These are phyloP conservation scores for Ascochyta koolunga DNA, from an alignment of 2,329 filamentous ascomycete species.

Conservation along the genomic window DNA sequence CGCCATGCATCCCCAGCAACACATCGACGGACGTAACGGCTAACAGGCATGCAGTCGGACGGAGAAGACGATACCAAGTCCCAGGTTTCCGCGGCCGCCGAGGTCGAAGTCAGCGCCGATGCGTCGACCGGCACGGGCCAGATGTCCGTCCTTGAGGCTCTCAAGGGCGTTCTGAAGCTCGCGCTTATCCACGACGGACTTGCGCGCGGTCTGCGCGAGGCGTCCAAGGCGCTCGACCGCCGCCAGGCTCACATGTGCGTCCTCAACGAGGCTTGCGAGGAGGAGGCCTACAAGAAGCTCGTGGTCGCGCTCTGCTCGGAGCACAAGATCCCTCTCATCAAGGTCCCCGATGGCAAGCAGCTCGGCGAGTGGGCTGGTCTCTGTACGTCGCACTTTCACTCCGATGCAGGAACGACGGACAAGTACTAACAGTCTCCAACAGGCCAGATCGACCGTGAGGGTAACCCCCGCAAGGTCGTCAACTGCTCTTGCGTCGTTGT, in stretches of 20 bases:
- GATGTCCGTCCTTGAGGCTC: conserved; percentile 97
- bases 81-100: conserved; percentile 76
- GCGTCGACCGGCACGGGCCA: conserved; percentile 77
- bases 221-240: conserved; percentile 97
- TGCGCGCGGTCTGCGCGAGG: conserved; percentile 96
- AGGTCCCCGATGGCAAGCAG: conserved; percentile 99
- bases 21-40: conserved; percentile 23
- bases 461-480: conserved; percentile 99
- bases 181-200: conserved; percentile 99
- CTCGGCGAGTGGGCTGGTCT: conserved; percentile 99
- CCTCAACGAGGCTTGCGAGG: conserved; percentile 99
- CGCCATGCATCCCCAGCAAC: conserved; percentile 3
- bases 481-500: conserved; percentile 99
- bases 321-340: conserved; percentile 99
- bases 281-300: conserved; percentile 99
- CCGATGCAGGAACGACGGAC: neutral
- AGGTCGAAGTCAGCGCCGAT: conserved; percentile 96
- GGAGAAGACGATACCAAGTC: conserved; percentile 99
- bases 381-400: conserved; percentile 69
- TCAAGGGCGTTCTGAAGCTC: conserved; percentile 99
- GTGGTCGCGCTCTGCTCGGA: conserved; percentile 98
- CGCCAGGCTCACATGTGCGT: conserved; percentile 99
- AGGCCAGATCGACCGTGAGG: conserved; percentile 99
- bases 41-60: conserved; percentile 76
- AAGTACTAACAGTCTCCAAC: conserved; percentile 20